A percentile compares a stretch with the other conserved stretches of the same genome.
phyloP scores from a whole-genome alignment of 1,284 basidiomycete genomes.

The Schizophyllum commune region DNA sequence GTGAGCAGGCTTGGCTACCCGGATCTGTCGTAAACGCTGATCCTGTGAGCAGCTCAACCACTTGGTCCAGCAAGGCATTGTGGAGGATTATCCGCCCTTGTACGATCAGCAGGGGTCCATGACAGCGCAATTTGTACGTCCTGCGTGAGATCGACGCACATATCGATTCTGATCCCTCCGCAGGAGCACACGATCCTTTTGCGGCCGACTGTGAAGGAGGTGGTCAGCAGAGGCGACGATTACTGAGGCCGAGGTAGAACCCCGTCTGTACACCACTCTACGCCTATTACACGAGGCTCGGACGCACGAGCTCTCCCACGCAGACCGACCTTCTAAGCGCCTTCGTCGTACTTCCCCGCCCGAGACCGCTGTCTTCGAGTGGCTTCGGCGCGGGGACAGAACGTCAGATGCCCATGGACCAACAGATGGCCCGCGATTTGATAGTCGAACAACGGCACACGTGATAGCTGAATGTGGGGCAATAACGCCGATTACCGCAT shows the following conservation, averaged over 20 bases:
- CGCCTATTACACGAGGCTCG: neutral
- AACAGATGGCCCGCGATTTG: neutral
- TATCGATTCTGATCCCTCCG: neutral
- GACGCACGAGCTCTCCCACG: neutral
- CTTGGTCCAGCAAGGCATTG: conserved; percentile 82
- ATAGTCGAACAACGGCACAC: neutral
- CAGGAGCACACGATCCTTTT: conserved; percentile 92
- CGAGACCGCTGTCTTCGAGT: neutral
- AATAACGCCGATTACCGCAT: neutral
- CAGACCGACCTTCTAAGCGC: neutral
- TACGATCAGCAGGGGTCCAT: conserved; percentile 76
- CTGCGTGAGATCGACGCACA: neutral
- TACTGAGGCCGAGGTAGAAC: conserved; percentile 43
- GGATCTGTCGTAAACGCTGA: conserved; percentile 3
- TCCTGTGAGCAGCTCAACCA: conserved; percentile 65
- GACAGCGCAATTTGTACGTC: conserved; percentile 89
- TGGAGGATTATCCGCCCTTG: conserved; percentile 93
- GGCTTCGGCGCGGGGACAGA: neutral
- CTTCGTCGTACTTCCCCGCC: neutral
- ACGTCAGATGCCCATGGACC: neutral
- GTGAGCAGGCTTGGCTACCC: conserved; percentile 37
- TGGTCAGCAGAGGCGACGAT: conserved; percentile 91
- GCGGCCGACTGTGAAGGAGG: conserved; percentile 88
- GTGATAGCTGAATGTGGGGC: neutral
- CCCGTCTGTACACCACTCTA: neutral